Conservation (phyloP, 1,284 basidiomycete genomes). For the Malassezia psittaci region DNA sequence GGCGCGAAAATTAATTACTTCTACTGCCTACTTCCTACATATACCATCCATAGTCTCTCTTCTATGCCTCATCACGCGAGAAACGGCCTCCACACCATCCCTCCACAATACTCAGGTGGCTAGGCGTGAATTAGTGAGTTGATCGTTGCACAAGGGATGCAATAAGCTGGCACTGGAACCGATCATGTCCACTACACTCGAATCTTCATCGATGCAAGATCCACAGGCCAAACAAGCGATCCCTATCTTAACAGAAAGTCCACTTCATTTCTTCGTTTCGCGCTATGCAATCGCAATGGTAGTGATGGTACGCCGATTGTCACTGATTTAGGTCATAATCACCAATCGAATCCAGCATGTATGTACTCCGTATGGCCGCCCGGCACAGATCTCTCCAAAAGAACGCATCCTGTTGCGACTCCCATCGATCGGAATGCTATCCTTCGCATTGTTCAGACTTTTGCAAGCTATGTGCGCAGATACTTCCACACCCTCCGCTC, state of each 20-base stretch:
- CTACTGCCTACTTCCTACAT: neutral
- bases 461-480: slow-evolving; percentile 22
- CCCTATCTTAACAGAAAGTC: slow-evolving; percentile 19
- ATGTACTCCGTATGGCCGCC: slow-evolving; percentile 32
- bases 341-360: slow-evolving; percentile 41
- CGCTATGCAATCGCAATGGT: slow-evolving; percentile 31
- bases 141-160: no score
- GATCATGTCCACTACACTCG: neutral
- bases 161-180: no score
- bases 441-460: slow-evolving; percentile 19
- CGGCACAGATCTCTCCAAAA: slow-evolving; percentile 17
- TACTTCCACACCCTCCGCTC: slow-evolving; percentile 18
- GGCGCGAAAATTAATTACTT: slow-evolving; percentile 31
- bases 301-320: slow-evolving; percentile 18
- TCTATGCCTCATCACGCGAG: no score
- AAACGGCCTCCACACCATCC: no score
- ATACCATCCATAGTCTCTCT: no score
- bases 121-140: no score
- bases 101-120: no score
- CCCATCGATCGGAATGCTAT: slow-evolving; percentile 26
- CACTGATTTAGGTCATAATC: slow-evolving; percentile 20
- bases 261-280: slow-evolving; percentile 34
- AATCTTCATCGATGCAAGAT: neutral
- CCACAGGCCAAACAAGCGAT: neutral
- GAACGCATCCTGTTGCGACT: slow-evolving; percentile 28